phyloP scores from a whole-genome alignment of 2,329 filamentous ascomycete genomes.

The Leptographium procerum region DNA sequence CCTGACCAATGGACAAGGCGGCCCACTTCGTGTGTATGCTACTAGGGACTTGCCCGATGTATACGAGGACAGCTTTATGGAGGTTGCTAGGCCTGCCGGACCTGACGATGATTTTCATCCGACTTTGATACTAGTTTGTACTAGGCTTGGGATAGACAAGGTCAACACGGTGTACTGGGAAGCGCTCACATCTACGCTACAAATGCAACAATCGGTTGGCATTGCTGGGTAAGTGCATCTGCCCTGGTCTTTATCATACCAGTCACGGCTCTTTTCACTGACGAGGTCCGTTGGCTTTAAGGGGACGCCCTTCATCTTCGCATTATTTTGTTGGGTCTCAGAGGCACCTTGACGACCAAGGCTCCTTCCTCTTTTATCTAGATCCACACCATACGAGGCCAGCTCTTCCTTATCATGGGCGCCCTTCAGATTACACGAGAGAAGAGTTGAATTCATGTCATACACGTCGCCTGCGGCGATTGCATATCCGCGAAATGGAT shows the following conservation, averaged over 20 bases:
- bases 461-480: constrained; percentile 68
- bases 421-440: constrained; percentile 46
- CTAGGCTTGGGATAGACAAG: constrained; percentile 83
- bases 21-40: constrained; percentile 68
- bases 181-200: constrained; percentile 72
- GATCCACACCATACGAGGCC: constrained; percentile 83
- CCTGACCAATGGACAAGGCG: constrained; percentile 54
- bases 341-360: constrained; percentile 27
- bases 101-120: constrained; percentile 59
- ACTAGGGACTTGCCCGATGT: constrained; percentile 86
- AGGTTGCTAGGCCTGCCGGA: constrained; percentile 57
- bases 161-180: constrained; percentile 94
- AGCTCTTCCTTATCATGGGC: constrained; percentile 53
- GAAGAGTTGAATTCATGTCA: constrained; percentile 79
- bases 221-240: constrained; percentile 66
- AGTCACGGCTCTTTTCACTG: background rate
- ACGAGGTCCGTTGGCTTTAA: constrained; percentile 21
- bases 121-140: constrained; percentile 80
- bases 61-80: constrained; percentile 79
- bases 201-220: constrained; percentile 86
- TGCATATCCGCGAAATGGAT: constrained; percentile 88
- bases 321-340: constrained; percentile 50
- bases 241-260: too few relatives aligned
- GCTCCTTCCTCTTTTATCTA: constrained; percentile 79
- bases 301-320: constrained; percentile 83